Base-by-base conservation (phyloP, 2,329 filamentous ascomycete species). In the Plenodomus tracheiphilus region DNA sequence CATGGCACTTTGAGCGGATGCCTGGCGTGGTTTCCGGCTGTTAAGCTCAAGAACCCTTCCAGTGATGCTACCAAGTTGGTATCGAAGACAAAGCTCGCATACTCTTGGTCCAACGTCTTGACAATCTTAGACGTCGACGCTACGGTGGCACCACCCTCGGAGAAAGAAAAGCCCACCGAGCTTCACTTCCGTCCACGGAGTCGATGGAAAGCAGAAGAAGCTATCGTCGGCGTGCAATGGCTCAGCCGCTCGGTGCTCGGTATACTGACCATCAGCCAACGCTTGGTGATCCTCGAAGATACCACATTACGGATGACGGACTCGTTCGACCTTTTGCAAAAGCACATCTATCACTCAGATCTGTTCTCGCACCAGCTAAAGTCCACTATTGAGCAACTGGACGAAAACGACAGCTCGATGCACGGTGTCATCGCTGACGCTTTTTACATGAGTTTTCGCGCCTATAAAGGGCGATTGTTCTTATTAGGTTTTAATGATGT, bases 81-180 rank as follows among this genome's bases (percentile, higher is more conserved):
- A 9, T 92, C 89, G 16, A 87, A 86, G 65, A 88, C 87, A 32
- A 97, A 99, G 71, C 81, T 99, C 16, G 93, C 90, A 0, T 99
- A 99, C 75, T 97, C 92, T 72, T 99, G 94, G 94, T 97, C 94
- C 2, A 97, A 97, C 64, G 85, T 97, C n/a, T 76, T 99, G 57
- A 97, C 92, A 0, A 86, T 99, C 4, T 76, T 99, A 19, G 94
- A 99, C 56, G 85, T 97, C 10, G 86, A 93, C 43, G 88, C 94
- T 59, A 59, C 67, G 7, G 57, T 62, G 2, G 78, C 86, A 11
- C 74, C 79, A 19, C 69, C 81, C 0, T 81, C 85, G 13, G 85
- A 91, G 58, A 85, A 84, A 54, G 88, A 93, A 58, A 91, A 90
- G 63, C 89, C 89, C 3, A 83, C 90, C 1, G 85, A 81, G 39